Base-by-base conservation (phyloP, 2,329 filamentous ascomycete genomes). In the Catunica adiposa region DNA sequence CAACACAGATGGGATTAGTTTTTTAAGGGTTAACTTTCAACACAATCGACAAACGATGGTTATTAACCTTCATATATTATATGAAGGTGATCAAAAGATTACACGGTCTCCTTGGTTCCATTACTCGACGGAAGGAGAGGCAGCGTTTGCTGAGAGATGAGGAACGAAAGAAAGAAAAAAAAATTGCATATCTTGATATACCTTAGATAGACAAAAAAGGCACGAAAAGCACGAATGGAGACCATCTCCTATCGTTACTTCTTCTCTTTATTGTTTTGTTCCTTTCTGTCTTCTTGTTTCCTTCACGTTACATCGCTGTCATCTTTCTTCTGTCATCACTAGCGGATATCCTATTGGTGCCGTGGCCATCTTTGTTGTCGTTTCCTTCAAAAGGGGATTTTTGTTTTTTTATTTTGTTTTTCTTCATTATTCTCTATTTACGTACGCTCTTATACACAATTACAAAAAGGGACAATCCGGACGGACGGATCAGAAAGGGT, bases 401-500 rank as follows among this genome's bases (percentile, higher is more conserved):
- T 44, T n/a, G 26, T 38, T 40, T 51, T 20, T 34, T 53, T 48
- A 29, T 20, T 53, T 56, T 53, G n/a, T n/a, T 53, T 29, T 47
- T 34, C 20, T 22, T 47, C 23, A 22, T 47, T 20, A n/a, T n/a
- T 47, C 22, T 22, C 17, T 47, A 22, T 15, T 22, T 47, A 22
- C n/a, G n/a, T n/a, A 22, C 23, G 15, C 15, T 51, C 23, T n/a
- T 47, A 8, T 8, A 42, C 31, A 46, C 25, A 40, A 47, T 40
- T 37, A 58, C 25, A 55, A 46, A n/a, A 26, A 55, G 38, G 23
- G 51, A 44, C 52, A 58, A 47, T 53, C 56, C 31, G 29, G 53
- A 55, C 15, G 51, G 17, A 48, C 52, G 56, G 48, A 58, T 58
- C 56, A 58, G 53, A 58, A 58, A 55, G 53, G 56, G 56, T 22